Conservation (phyloP, 106 monocot genomes). For the Acorus calamus region DNA sequence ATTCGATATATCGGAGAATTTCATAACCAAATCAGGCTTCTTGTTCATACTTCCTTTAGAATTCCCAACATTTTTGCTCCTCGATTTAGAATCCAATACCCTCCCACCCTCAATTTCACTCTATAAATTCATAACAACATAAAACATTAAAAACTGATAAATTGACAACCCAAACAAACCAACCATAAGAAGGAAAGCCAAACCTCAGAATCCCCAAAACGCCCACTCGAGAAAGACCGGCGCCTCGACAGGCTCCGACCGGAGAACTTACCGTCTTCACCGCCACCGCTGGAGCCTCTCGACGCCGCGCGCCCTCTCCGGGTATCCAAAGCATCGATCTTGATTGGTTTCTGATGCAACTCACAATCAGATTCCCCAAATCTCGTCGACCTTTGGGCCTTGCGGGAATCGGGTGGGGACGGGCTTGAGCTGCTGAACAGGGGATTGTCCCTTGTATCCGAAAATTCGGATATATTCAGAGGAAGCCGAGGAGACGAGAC, state of each 20-base stretch:
- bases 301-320: conserved; percentile 19
- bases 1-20: not conserved
- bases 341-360: too few relatives aligned
- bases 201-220: conserved; percentile 19
- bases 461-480: conserved; percentile 6
- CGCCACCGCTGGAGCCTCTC: not conserved
- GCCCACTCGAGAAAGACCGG: conserved; percentile 8
- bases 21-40: not conserved
- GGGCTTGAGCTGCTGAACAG: conserved; percentile 18
- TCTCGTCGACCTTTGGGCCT: too few relatives aligned
- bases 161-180: not conserved
- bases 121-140: conserved; percentile 3
- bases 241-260: conserved; percentile 15
- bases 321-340: not conserved
- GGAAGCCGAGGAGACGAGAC: not conserved
- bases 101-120: conserved; percentile 13
- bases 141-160: not conserved
- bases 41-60: not conserved
- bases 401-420: conserved; percentile 7
- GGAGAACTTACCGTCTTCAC: not conserved
- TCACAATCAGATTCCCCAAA: too few relatives aligned
- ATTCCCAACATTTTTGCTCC: conserved; percentile 3
- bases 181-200: not conserved
- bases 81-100: conserved; percentile 9
- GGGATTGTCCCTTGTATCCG: conserved; percentile 35